Conservation (phyloP, 2,329 filamentous ascomycete species). For the Macrophomina phaseolina region DNA sequence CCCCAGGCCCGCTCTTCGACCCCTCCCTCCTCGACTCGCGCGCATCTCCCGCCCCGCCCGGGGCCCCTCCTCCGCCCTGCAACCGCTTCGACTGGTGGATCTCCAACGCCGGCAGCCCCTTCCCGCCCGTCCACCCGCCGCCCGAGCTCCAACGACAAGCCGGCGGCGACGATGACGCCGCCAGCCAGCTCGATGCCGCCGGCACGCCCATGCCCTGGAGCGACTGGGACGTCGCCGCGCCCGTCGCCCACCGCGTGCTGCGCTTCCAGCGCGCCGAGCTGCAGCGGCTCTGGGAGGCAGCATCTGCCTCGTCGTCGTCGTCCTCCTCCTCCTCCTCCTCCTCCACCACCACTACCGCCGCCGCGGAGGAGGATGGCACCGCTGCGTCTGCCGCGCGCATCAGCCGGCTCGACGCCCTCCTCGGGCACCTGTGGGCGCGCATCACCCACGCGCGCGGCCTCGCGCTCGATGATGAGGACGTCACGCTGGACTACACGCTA, state of each 20-base stretch:
- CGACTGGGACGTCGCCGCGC: constrained; percentile 48
- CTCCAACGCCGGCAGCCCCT: constrained; percentile 24
- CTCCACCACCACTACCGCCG: no score
- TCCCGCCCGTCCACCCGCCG: constrained; percentile 31
- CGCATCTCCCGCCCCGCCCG: constrained; percentile 34
- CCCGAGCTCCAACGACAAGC: constrained; percentile 23
- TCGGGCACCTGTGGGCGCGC: constrained; percentile 55
- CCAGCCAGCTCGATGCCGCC: constrained; percentile 35
- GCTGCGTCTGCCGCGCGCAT: constrained; percentile 30
- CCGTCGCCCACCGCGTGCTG: constrained; percentile 43
- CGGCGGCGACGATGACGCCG: neutral
- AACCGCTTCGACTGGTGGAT: constrained; percentile 58
- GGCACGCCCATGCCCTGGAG: constrained; percentile 48
- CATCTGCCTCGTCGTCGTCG: constrained; percentile 13
- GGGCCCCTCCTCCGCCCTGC: constrained; percentile 49
- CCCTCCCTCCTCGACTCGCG: constrained; percentile 47
- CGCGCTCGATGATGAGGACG: constrained; percentile 34
- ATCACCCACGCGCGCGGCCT: constrained; percentile 51
- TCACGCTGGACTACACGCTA: constrained; percentile 51
- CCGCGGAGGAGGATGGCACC: no score
- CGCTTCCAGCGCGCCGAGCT: constrained; percentile 48
- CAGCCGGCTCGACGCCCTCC: constrained; percentile 53
- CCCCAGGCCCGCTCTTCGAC: constrained; percentile 46
- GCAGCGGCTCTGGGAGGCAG: constrained; percentile 39
- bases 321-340: neutral